Conservation (phyloP, 106 monocot genomes). For the Chionographis japonica region DNA sequence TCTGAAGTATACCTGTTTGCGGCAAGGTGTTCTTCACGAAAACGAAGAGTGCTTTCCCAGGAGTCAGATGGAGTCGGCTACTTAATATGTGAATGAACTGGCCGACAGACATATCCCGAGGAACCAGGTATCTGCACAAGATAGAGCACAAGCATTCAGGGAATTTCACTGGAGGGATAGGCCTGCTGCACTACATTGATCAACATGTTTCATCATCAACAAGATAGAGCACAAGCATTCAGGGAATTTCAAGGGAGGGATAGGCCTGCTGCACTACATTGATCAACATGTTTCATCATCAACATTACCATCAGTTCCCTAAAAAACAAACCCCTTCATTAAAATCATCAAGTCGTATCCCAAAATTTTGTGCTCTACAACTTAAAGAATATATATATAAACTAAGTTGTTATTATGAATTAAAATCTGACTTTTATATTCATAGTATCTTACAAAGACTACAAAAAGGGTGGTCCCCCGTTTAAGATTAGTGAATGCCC, state of each 20-base stretch:
- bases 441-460: too few relatives aligned
- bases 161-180: slow-evolving; percentile 1
- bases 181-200: slow-evolving; percentile 1
- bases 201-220: not conserved
- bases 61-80: slow-evolving; percentile 55
- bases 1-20: slow-evolving; percentile 50
- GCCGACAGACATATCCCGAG: slow-evolving; percentile 82
- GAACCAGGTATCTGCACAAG: slow-evolving; percentile 60
- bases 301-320: not conserved
- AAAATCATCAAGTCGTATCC: too few relatives aligned
- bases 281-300: not conserved
- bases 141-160: not conserved
- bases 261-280: not conserved
- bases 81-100: slow-evolving; percentile 83
- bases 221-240: not conserved
- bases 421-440: too few relatives aligned
- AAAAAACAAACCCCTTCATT: too few relatives aligned
- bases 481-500: too few relatives aligned
- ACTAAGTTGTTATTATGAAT: too few relatives aligned
- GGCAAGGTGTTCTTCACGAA: slow-evolving; percentile 83
- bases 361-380: too few relatives aligned
- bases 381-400: too few relatives aligned
- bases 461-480: too few relatives aligned
- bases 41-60: slow-evolving; percentile 87
- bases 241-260: not conserved